Evolutionary conservation across 148 eudicot genomes (phyloP), one percentile per base, ranked within the genome.

Genomic region (Camellia lanceoleosa): DNA sequence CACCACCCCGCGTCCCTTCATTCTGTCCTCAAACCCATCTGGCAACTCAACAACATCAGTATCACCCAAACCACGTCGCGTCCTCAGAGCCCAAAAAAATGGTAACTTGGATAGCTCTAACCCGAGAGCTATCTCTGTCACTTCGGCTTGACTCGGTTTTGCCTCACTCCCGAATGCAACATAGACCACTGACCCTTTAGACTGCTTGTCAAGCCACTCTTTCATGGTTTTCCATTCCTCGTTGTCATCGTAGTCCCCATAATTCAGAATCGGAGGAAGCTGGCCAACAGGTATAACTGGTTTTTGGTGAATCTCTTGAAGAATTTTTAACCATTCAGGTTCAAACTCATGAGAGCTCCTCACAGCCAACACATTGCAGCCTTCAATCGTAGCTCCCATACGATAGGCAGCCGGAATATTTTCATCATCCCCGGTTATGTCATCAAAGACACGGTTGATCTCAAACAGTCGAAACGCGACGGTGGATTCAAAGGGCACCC

Each of bases 21-120:
- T 38, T 51, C 77, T n/a, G 42, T 80, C 72, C 49, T 61, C 86
- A 15, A 76, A 76, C 78, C 78, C 78, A 1, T 44, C 41, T 4
- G 78, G 78, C 18, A 62, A 1, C 69, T 76, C 78, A 3, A 20
- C 70, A 43, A 13, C 43, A 12, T 66, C 70, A 13, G n/a, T 3
- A 42, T 41, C 20, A n/a, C 23, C 30, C 8, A 3, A 7, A 59
- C 78, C 78, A 0, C 49, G 69, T 13, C 15, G 56, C 61, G 76
- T 81, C 73, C 83, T 69, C 71, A 66, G 30, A 23, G 30, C 30
- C 30, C 30, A 23, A 23, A 23, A 23, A 23, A 23, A 23, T 23
- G 30, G 30, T 23, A 23, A 23, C 30, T 23, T 23, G 30, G 30
- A 23, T 23, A 23, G 30, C 30, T 23, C 30, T 23, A 23, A 23